A percentile compares a stretch with the other conserved stretches of the same genome.
phyloP scores from a whole-genome alignment of 805 yeast species.

The Saccharomyces paradoxus region DNA sequence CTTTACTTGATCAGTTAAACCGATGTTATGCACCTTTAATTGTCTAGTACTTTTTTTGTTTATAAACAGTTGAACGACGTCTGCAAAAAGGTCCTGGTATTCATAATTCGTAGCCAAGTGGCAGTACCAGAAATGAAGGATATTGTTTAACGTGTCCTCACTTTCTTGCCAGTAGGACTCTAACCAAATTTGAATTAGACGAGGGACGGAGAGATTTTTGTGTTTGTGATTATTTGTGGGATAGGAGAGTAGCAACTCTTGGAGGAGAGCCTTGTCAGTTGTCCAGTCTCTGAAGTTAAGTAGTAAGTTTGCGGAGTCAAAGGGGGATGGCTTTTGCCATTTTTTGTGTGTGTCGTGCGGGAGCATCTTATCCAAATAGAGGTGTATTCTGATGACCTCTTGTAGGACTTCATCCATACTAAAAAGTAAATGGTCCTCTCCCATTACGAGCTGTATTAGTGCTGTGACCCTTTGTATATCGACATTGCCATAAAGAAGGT shows the following conservation, averaged over 20 bases:
- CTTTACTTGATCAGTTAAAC: slow-evolving; percentile 33
- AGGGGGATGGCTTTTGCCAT: not conserved
- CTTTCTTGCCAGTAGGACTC: not conserved
- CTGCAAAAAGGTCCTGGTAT: not conserved
- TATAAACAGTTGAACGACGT: not conserved
- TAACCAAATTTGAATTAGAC: not conserved
- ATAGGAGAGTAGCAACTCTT: not conserved
- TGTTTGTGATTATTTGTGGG: not conserved
- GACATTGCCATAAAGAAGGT: not conserved
- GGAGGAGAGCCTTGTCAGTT: not conserved
- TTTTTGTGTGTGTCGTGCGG: not conserved
- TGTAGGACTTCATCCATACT: not conserved
- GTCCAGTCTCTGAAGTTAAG: not conserved
- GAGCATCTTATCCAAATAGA: not conserved
- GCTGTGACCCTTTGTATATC: not conserved
- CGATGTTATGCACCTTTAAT: not conserved
- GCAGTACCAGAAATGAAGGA: not conserved
- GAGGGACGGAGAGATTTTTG: not conserved
- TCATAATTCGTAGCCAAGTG: not conserved
- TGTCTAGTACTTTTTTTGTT: not conserved
- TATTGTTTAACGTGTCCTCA: not conserved
- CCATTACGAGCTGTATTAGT: not conserved
- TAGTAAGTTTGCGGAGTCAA: not conserved
- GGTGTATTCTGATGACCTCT: not conserved
- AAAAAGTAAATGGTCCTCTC: not conserved